phyloP scores from a whole-genome alignment of 2,329 filamentous ascomycete species.

The Talaromyces sp. region DNA sequence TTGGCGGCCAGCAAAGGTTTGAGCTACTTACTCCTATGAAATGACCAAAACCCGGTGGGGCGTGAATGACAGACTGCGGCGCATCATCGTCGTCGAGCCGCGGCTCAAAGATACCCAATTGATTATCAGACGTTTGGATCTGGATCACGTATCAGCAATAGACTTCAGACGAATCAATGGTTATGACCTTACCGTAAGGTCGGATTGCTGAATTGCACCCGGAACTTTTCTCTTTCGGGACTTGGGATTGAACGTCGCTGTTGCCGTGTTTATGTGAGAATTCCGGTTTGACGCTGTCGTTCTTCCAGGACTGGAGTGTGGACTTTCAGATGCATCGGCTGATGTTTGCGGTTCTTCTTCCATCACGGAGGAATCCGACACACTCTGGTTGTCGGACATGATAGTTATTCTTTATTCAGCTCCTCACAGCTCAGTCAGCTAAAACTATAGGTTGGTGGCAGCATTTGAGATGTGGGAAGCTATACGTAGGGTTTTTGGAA shows the following conservation, averaged over 20 bases:
- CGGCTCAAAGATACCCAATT: slow-evolving; percentile 12
- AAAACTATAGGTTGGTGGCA: not conserved
- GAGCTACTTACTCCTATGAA: slow-evolving; percentile 57
- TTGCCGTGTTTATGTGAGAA: not conserved
- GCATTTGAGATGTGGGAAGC: not conserved
- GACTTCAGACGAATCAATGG: not conserved
- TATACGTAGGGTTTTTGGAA: not conserved
- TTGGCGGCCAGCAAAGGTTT: not conserved
- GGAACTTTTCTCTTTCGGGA: slow-evolving; percentile 1
- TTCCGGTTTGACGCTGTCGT: not conserved
- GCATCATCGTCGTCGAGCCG: slow-evolving; percentile 60
- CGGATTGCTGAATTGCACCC: slow-evolving; percentile 13
- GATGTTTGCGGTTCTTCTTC: not conserved
- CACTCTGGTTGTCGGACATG: not conserved
- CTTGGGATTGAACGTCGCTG: not conserved
- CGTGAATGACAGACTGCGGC: slow-evolving; percentile 85
- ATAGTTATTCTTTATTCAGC: not conserved
- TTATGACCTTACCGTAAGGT: slow-evolving; percentile 19
- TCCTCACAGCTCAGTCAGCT: not conserved
- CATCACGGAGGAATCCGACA: not conserved
- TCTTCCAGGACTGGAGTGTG: not conserved
- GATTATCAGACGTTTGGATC: slow-evolving; percentile 24
- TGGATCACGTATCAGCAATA: slow-evolving; percentile 10
- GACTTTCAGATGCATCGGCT: slow-evolving; percentile 1
- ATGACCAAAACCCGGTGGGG: slow-evolving; percentile 71